Evolutionary conservation across 192 early-diverging fungal species (phyloP), one percentile per base, ranked within the genome.

Genomic region (Lunasporangiospora selenospora): DNA sequence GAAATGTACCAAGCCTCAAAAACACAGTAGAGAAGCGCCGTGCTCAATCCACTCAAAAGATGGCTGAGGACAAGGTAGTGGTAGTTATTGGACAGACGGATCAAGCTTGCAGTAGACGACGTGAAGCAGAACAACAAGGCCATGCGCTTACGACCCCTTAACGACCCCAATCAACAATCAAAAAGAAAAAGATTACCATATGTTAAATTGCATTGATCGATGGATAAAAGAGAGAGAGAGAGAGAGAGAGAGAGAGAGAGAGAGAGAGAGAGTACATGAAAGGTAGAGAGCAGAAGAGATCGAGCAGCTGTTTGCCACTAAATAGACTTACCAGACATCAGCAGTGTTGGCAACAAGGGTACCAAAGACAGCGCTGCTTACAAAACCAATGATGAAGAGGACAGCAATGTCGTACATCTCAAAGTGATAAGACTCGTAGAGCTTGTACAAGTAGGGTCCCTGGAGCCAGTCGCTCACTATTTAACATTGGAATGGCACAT

Each of bases 311-410:
- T 38, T 11, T 24, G 30, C 4, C 69, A 24, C 29, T 23, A 43
- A 16, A 61, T 44, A 11, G 18, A 51, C 80, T 37, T 81, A 90
- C 90, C 78, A 75, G 52, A 76, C 83, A 54, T 93, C 91, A 12
- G 87, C 89, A 13, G 89, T 56, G 43, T 85, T 84, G 58, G 90
- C 91, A 37, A 90, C 63, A 7, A 88, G 53, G 2, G 88, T 91
- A 30, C 90, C 90, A 80, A 88, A 83, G 40, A 92, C 61, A 8
- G 89, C 90, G 34, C 87, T 79, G 10, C 84, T 84, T 29, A 89
- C 58, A 60, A 93, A 93, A 18, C 91, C 91, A 11, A 82, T 83
- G 21, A 93, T 80, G 62, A 89, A 92, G 34, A 93, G 62, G 27
- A 86, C 62, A 8, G 85, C 89, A 58, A 92, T 92, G 3, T 83